phyloP scores from a whole-genome alignment of 169 alveolate genomes.

The Cryptosporidium parvum region DNA sequence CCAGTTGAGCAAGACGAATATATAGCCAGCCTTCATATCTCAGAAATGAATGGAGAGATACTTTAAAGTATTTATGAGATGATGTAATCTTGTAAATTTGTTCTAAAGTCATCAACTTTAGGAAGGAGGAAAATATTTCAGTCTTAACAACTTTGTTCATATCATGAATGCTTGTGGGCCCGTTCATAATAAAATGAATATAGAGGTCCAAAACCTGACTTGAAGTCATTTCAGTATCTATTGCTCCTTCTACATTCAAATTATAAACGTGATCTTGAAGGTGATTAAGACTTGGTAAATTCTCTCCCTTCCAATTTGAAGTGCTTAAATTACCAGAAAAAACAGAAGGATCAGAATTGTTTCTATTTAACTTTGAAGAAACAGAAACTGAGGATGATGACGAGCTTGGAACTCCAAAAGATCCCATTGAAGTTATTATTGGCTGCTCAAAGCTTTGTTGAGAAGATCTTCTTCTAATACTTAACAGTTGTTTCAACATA shows the following conservation, averaged over 20 bases:
- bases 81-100: constrained; percentile 4
- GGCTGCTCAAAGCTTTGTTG: constrained; percentile 21
- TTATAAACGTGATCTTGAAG: background rate
- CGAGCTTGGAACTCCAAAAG: constrained; percentile 4
- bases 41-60: constrained; percentile 23
- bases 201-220: constrained; percentile 27
- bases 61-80: background rate
- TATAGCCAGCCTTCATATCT: constrained; percentile 65
- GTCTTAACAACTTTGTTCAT: constrained; percentile 32
- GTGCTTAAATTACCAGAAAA: background rate
- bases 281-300: background rate
- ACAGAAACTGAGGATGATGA: background rate
- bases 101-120: constrained; percentile 15
- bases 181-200: constrained; percentile 44
- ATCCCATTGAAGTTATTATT: background rate
- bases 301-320: background rate
- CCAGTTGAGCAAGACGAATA: constrained; percentile 47
- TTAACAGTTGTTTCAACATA: constrained; percentile 47
- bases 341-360: constrained; percentile 48
- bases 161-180: constrained; percentile 34
- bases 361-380: constrained; percentile 1
- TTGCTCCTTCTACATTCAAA: background rate
- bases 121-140: constrained; percentile 14
- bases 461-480: constrained; percentile 45
- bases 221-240: background rate